phyloP scores from a whole-genome alignment of 2,329 filamentous ascomycete genomes.

The Aspergillus bombycis region DNA sequence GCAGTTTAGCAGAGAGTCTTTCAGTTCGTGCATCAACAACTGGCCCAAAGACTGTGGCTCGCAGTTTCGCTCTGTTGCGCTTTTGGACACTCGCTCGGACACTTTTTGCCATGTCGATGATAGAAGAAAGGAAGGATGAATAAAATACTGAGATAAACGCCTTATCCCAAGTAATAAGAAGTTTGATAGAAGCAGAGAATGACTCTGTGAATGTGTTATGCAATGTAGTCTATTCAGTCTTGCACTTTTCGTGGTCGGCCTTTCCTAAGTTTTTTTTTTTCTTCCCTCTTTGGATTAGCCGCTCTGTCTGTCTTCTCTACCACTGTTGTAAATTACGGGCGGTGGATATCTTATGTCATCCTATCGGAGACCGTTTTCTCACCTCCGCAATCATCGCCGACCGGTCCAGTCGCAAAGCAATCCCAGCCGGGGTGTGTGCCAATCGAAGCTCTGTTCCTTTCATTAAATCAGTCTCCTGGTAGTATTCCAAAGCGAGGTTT shows the following conservation, averaged over 20 bases:
- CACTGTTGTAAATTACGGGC: background rate
- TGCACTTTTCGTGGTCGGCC: background rate
- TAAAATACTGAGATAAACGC: background rate
- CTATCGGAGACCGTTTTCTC: slow-evolving; percentile 23
- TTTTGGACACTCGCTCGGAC: slow-evolving; percentile 78
- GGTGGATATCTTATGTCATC: slow-evolving; percentile 39
- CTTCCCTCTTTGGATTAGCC: background rate
- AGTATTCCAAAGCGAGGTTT: background rate
- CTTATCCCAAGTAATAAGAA: background rate
- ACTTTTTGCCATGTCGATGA: slow-evolving; percentile 78
- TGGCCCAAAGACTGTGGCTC: slow-evolving; percentile 81
- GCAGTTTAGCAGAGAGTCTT: slow-evolving; percentile 81
- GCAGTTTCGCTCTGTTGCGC: slow-evolving; percentile 79
- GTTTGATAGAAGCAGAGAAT: background rate
- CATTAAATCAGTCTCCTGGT: background rate
- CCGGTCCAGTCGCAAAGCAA: slow-evolving; percentile 8
- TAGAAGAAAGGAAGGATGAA: slow-evolving; percentile 6
- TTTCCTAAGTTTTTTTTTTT: background rate
- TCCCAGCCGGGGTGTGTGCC: slow-evolving; percentile 1
- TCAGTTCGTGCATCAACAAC: slow-evolving; percentile 77
- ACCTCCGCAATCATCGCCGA: slow-evolving; percentile 22
- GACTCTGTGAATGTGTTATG: background rate
- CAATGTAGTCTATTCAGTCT: background rate
- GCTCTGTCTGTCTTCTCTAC: background rate
- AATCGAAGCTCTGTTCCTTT: background rate